A percentile compares a stretch with the other conserved stretches of the same genome.
Conservation (phyloP, 2,329 filamentous ascomycete species). For the Rhytidhysteron rufulum region DNA sequence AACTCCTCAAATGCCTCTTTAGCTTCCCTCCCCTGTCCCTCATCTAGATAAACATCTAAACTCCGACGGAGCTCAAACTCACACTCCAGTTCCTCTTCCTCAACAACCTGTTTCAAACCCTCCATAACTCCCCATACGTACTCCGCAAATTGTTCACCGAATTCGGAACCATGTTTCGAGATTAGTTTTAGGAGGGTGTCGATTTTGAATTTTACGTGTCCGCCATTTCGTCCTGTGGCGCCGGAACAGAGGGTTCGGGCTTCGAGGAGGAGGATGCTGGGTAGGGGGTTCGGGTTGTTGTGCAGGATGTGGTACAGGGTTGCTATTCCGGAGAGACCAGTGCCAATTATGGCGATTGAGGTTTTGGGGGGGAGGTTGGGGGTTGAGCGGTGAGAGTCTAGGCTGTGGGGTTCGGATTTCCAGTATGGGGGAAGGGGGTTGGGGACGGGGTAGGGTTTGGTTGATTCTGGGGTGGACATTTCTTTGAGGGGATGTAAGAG, state of each 20-base stretch:
- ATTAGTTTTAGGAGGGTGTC: conserved; percentile 24
- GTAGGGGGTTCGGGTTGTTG: conserved; percentile 6
- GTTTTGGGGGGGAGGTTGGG: conserved; percentile 18
- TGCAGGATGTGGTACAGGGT: conserved; percentile 27
- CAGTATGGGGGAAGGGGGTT: conserved; percentile 34
- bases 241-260: conserved; percentile 20
- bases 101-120: conserved; percentile 11
- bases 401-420: conserved; percentile 27
- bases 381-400: conserved; percentile 26
- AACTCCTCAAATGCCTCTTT: conserved; percentile 10
- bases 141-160: conserved; percentile 9
- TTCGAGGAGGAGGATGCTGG: conserved; percentile 18
- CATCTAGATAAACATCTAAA: conserved; percentile 16
- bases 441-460: conserved; percentile 25
- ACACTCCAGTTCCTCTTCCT: conserved; percentile 16
- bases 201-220: conserved; percentile 46
- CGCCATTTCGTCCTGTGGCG: conserved; percentile 28
- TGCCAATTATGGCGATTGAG: conserved; percentile 32
- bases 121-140: conserved; percentile 15
- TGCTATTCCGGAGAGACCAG: conserved; percentile 30
- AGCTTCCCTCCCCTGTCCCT: conserved; percentile 4
- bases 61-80: conserved; percentile 21
- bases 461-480: too few species aligned
- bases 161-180: conserved; percentile 4
- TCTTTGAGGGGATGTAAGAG: too few species aligned